These are phyloP conservation scores for Pholiota adiposa DNA, from an alignment of 1,284 basidiomycete species.

Conservation along the genomic window DNA sequence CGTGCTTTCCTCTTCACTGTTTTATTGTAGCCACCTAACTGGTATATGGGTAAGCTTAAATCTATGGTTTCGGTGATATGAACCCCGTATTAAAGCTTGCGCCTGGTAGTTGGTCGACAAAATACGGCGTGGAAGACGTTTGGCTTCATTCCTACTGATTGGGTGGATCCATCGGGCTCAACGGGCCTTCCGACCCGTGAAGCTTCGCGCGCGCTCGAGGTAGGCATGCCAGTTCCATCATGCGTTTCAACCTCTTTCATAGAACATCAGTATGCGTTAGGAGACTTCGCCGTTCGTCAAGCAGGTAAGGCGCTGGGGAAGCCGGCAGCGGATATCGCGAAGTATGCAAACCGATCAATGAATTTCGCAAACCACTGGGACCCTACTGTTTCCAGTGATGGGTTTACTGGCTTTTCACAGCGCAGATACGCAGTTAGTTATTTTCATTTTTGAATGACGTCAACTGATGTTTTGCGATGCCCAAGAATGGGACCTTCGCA, in stretches of 20 bases:
- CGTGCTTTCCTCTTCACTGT: not conserved
- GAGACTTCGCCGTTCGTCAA: slow-evolving; percentile 55
- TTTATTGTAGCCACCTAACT: slow-evolving; percentile 46
- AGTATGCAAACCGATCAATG: slow-evolving; percentile 53
- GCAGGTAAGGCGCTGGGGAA: slow-evolving; percentile 44
- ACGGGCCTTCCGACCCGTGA: slow-evolving; percentile 51
- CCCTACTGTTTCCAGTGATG: slow-evolving; percentile 45
- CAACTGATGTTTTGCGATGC: not conserved
- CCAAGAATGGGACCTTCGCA: slow-evolving; percentile 51
- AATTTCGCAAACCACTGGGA: slow-evolving; percentile 59
- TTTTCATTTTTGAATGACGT: not conserved
- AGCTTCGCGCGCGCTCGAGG: slow-evolving; percentile 51
- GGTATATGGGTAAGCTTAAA: slow-evolving; percentile 44
- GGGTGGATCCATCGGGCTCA: slow-evolving; percentile 50
- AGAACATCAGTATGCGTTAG: slow-evolving; percentile 45
- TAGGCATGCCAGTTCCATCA: slow-evolving; percentile 15
- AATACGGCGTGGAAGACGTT: slow-evolving; percentile 56
- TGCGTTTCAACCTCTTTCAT: not conserved
- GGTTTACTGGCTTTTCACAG: slow-evolving; percentile 49
- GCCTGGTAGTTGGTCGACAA: slow-evolving; percentile 47
- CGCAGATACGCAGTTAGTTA: slow-evolving; percentile 41
- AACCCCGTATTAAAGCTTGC: not conserved
- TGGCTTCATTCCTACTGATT: slow-evolving; percentile 51
- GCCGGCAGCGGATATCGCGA: slow-evolving; percentile 37
- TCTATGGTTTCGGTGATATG: not conserved